Base-by-base conservation (phyloP, 192 early-diverging fungal genomes). In the Podila horticola region DNA sequence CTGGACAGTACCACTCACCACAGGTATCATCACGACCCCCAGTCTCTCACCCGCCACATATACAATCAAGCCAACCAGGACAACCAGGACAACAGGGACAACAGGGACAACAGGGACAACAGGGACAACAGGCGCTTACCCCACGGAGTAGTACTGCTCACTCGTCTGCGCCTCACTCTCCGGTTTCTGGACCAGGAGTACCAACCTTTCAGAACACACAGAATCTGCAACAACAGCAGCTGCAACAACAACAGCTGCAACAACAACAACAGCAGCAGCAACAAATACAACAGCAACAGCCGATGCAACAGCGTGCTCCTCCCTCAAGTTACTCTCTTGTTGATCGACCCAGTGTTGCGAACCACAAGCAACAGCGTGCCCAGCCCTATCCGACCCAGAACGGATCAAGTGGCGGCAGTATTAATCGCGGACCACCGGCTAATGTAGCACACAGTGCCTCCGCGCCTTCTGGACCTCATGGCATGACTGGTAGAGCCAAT, bases 181-280 rank as follows among this genome's bases (percentile, higher is more conserved):
- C 65, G 11, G 50, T 3, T 10, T 55, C 52, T 55, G 29, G 66
- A 33, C 7, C 51, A 29, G 30, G 29, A 15, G 49, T 7, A 24
- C 49, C 50, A 20, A 22, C 29, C 2, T 31, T 30, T 9, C 17
- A 15, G 26, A 51, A 19, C 20, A 33, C 8, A 55, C 66, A 20
- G 48, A 4, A 33, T 24, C 57, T 2, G 24, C 58, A 60, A 19
- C 58, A 60, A 28, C 58, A 24, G 30, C 59, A 61, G 3, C 28
- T 22, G 15, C 66, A 57, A 38, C 66, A 57, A 15, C 66, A 67
- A 12, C 50, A 55, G 50, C 59, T 50, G 10, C 60, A 63, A 49
- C 49, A 60, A 41, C 68, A 62, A 22, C 58, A 36, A 61, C 67
- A 69, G 38, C 22, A 10, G 52, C 30, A 22, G 1, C 34, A 59